Base-by-base conservation (phyloP, 352 stramenopile genomes). In the Pythium rishiriense region DNA sequence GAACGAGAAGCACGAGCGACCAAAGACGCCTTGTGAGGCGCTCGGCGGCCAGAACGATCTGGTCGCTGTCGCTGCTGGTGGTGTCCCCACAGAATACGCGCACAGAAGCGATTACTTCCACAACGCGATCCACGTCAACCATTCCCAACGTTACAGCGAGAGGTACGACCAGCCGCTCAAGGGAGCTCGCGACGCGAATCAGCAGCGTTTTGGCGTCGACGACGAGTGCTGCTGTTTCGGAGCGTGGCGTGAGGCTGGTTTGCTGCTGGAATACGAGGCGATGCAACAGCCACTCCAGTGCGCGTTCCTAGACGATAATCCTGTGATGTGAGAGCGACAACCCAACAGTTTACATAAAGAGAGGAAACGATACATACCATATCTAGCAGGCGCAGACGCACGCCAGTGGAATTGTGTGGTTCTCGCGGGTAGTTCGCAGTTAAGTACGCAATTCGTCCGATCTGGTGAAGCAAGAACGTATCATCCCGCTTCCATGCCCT, bases 221-320 rank as follows among this genome's bases (percentile, higher is more conserved):
- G 9, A 49, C 43, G 14, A 63, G 29, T 22, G 53, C 24, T 4
- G 42, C 39, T 4, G 53, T 8, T n/a, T 61, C 53, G 39, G 53
- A 63, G 45, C 56, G 46, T 17, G 43, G 56, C 29, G 46, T 63
- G 21, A 55, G 43, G 19, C 10, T 55, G 5, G 46, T 63, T 46
- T 55, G 56, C 46, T 55, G 43, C 43, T 63, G 56, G 19, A 41
- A 63, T 15, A 63, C 46, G 29, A 63, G 56, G 19, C 53, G 53
- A 11, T 52, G 46, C 21, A 63, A 22, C 15, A 63, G 45, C 56
- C 56, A 63, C 35, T 63, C 43, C n/a, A 63, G 29, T 2, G 29
- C 19, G 31, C n/a, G 24, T 28, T 63, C 56, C 51, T 58, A 31
- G 25, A 19, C 8, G 21, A 46, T 33, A 41, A 28, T 33, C 4